Conservation (phyloP, 768 basidiomycete species). For the Trametes cinnabarina region DNA sequence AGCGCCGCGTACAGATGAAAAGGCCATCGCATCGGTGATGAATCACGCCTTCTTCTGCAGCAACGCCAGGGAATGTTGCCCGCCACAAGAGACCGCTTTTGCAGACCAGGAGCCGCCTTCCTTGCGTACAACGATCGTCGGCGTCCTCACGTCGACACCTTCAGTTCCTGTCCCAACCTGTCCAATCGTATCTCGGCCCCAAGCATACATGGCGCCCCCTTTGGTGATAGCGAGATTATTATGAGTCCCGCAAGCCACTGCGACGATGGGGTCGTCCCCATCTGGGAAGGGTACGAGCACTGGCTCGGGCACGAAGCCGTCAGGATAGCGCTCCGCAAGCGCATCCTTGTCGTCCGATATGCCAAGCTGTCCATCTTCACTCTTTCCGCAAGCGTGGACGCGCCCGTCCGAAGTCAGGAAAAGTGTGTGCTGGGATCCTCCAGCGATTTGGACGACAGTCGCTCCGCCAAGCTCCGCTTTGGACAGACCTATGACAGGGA, state of each 20-base stretch:
- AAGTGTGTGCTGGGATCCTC: constrained; percentile 85
- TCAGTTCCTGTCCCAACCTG: constrained; percentile 56
- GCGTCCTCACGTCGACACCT: constrained; percentile 59
- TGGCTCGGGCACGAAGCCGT: constrained; percentile 62
- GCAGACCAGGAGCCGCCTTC: constrained; percentile 66
- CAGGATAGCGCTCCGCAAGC: too few species aligned
- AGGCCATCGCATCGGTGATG: too few species aligned
- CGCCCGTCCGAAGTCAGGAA: constrained; percentile 81
- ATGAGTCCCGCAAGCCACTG: constrained; percentile 60
- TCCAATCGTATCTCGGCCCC: constrained; percentile 72
- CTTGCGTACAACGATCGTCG: constrained; percentile 60
- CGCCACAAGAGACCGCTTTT: constrained; percentile 64
- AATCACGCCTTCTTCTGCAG: constrained; percentile 42
- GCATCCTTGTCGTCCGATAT: constrained; percentile 40
- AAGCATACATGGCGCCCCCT: constrained; percentile 64
- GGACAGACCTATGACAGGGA: constrained; percentile 55
- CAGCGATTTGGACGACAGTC: constrained; percentile 64
- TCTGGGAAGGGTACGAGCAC: constrained; percentile 61
- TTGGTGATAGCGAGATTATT: constrained; percentile 65
- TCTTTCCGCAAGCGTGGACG: constrained; percentile 81
- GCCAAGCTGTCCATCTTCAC: constrained; percentile 79
- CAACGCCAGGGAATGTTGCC: constrained; percentile 70
- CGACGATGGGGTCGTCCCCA: constrained; percentile 53
- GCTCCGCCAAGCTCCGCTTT: constrained; percentile 42
- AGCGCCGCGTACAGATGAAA: too few species aligned